These are phyloP conservation scores for Cyberlindnera lachancei DNA, from an alignment of 805 yeast species.

Conservation along the genomic window DNA sequence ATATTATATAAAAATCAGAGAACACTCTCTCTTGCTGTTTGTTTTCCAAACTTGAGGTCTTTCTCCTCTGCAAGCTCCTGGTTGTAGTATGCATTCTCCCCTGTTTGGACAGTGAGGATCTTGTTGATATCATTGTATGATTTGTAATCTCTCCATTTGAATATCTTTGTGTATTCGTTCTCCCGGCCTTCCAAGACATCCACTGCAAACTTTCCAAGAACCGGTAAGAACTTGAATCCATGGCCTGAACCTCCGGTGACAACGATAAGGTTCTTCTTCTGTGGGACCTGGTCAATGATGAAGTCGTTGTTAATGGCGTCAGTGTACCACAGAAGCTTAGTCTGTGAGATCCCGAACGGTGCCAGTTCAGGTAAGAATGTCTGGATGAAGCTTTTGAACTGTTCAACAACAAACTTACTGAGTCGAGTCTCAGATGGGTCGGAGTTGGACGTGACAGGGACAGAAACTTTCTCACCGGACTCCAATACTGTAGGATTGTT, in stretches of 20 bases:
- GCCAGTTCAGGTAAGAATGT: constrained; percentile 15
- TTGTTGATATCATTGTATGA: constrained; percentile 22
- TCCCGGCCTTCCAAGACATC: constrained; percentile 26
- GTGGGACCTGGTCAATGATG: constrained; percentile 23
- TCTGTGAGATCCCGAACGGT: constrained; percentile 12
- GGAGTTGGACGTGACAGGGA: constrained; percentile 25
- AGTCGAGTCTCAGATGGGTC: constrained; percentile 17
- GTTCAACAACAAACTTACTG: constrained; percentile 22
- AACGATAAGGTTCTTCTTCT: constrained; percentile 19
- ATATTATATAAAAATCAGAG: no score
- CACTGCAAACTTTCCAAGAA: constrained; percentile 26
- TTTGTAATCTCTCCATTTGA: constrained; percentile 27
- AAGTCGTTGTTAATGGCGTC: constrained; percentile 28
- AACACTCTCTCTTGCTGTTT: no score
- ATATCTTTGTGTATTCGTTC: constrained; percentile 24
- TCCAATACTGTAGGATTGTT: constrained; percentile 22
- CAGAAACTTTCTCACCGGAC: constrained; percentile 22
- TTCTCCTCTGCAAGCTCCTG: no score
- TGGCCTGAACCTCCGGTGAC: constrained; percentile 32
- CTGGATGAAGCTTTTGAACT: constrained; percentile 15
- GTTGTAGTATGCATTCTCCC: constrained; percentile 27
- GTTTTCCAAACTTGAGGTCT: no score
- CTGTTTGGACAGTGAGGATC: constrained; percentile 10
- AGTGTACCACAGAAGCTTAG: constrained; percentile 31
- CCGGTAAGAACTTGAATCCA: constrained; percentile 29